Evolutionary conservation across 2,329 filamentous ascomycete genomes (phyloP).

Genomic region (Leptodontidium sp.): DNA sequence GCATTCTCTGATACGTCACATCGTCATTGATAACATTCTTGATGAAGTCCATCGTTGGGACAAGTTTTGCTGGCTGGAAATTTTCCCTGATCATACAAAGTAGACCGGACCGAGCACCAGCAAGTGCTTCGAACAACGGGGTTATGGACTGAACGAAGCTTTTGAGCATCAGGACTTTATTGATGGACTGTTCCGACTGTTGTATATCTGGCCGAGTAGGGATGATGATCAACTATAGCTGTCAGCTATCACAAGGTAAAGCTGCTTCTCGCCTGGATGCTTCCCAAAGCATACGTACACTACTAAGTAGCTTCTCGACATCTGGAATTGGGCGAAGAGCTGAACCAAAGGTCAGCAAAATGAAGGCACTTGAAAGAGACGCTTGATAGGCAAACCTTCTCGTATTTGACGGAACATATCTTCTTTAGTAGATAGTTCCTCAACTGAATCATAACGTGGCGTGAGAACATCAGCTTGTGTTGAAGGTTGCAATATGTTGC

Average conservation of each 20-base stretch:
- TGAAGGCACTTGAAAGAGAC: not conserved
- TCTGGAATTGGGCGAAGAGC: slow-evolving; percentile 80
- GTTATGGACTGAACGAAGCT: slow-evolving; percentile 76
- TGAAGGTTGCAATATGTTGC: slow-evolving; percentile 88
- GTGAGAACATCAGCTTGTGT: slow-evolving; percentile 73
- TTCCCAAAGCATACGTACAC: slow-evolving; percentile 56
- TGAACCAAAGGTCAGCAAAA: slow-evolving; percentile 42
- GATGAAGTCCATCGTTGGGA: slow-evolving; percentile 70
- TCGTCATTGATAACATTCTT: slow-evolving; percentile 79
- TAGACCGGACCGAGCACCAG: slow-evolving; percentile 68
- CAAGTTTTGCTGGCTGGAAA: slow-evolving; percentile 70
- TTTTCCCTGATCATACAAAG: slow-evolving; percentile 73
- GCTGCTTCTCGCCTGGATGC: too few species aligned
- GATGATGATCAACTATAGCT: slow-evolving; percentile 74
- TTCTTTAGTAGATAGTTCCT: slow-evolving; percentile 82
- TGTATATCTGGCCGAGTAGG: slow-evolving; percentile 71
- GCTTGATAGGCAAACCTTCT: slow-evolving; percentile 58
- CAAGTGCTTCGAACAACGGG: slow-evolving; percentile 73
- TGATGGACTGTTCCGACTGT: slow-evolving; percentile 81
- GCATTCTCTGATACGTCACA: slow-evolving; percentile 77
- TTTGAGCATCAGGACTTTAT: slow-evolving; percentile 87
- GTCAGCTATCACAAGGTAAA: not conserved
- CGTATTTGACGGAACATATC: slow-evolving; percentile 84
- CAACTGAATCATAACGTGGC: slow-evolving; percentile 81
- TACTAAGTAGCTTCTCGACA: slow-evolving; percentile 80